These are phyloP conservation scores for Aspergillus brasiliensis DNA, from an alignment of 2,329 filamentous ascomycete genomes.

Conservation along the genomic window DNA sequence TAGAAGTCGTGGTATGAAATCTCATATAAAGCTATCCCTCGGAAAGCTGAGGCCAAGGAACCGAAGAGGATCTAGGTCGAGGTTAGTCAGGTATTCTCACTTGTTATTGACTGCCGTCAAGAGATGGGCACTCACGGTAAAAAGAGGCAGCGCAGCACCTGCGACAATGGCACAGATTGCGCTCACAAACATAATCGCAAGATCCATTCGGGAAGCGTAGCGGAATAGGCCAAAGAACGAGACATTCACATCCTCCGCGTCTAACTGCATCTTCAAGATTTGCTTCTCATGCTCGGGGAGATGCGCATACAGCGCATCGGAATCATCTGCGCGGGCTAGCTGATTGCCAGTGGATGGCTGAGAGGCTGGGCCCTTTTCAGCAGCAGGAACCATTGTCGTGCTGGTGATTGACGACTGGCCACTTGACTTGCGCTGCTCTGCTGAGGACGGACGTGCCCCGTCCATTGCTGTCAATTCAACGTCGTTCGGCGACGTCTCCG, in stretches of 20 bases:
- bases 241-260: conserved; percentile 64
- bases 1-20: conserved; percentile 60
- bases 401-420: conserved; percentile 23
- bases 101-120: not conserved
- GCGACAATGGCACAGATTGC: conserved; percentile 67
- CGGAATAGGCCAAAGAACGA: conserved; percentile 68
- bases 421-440: conserved; percentile 20
- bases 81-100: not conserved
- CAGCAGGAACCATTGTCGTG: conserved; percentile 23
- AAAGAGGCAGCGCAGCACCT: conserved; percentile 74
- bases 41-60: conserved; percentile 71
- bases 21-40: conserved; percentile 58
- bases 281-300: conserved; percentile 66
- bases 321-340: conserved; percentile 32
- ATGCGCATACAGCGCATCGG: conserved; percentile 60
- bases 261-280: conserved; percentile 69
- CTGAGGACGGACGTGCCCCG: conserved; percentile 4
- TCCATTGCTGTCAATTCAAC: conserved; percentile 9
- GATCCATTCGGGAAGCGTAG: conserved; percentile 68
- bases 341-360: conserved; percentile 12
- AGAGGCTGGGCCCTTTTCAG: conserved; percentile 22
- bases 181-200: conserved; percentile 64
- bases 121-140: conserved; percentile 60
- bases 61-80: conserved; percentile 67
- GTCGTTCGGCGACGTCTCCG: conserved; percentile 8